Evolutionary conservation across 768 basidiomycete genomes (phyloP), one percentile per base, ranked within the genome.

Genomic region (Tylopilus sp.): DNA sequence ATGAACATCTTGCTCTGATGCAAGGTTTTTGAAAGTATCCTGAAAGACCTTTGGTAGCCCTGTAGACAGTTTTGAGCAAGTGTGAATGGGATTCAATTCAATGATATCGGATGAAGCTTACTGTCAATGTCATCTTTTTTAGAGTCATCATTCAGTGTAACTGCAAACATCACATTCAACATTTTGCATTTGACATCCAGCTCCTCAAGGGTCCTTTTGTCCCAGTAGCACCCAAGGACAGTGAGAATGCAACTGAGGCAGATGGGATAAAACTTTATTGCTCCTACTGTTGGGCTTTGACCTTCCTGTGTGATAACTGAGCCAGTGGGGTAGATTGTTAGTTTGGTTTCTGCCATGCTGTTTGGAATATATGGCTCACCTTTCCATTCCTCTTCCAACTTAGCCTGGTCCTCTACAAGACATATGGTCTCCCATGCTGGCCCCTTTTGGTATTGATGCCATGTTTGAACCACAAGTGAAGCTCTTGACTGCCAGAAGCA

Each of bases 391-490:
- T n/a, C 16, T 7, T 43, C 25, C 12, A 43, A 5, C 4, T 17
- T 28, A 3, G 4, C 12, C 6, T 8, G 9, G 8, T 19, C 13
- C 3, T 43, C 6, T 10, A 5, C 28, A 9, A 30, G 6, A 9
- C 29, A 1, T n/a, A 9, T n/a, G 6, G 1, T 4, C 11, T 44
- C n/a, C 3, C 26, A 10, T 1, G 4, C 1, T 12, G 30, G 1
- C 10, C 28, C n/a, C 10, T 44, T 44, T 4, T 19, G n/a, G 7
- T 29, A 44, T 4, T 10, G n/a, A 30, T 44, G 8, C 43, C 43
- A 44, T 1, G 43, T 44, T 3, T 44, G 43, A 6, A 30, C 12
- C 2, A 44, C 6, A 2, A 30, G 8, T 1, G 5, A 30, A 44
- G 16, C 12, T 6, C n/a, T 44, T 29, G 28, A 24, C 16, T 16